Percentiles rank a stretch among this genome's conserved stretches.
These are phyloP conservation scores for Penicillium cosmopolitanum DNA, from an alignment of 495 filamentous ascomycete species.

Conservation along the genomic window DNA sequence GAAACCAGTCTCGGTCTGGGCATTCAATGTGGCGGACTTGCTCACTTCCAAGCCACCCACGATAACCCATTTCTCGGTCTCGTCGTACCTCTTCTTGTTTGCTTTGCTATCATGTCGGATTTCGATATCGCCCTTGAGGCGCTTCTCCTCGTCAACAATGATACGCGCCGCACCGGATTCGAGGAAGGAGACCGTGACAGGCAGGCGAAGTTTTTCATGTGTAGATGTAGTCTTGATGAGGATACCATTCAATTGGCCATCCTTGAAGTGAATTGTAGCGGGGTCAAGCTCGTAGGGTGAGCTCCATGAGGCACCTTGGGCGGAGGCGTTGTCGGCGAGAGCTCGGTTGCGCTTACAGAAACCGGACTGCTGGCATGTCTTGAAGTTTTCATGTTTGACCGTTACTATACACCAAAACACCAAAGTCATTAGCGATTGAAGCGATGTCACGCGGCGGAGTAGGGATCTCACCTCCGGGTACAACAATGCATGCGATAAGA, in stretches of 20 bases:
- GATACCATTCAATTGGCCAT: constrained; percentile 77
- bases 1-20: constrained; percentile 58
- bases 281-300: constrained; percentile 80
- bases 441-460: neutral
- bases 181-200: constrained; percentile 83
- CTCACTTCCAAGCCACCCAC: constrained; percentile 76
- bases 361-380: constrained; percentile 90
- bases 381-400: constrained; percentile 96
- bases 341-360: constrained; percentile 95
- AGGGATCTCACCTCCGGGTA: constrained; percentile 40
- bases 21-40: constrained; percentile 64
- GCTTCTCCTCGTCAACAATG: constrained; percentile 84
- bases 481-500: constrained; percentile 43
- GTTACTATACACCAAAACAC: constrained; percentile 51
- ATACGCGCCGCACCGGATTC: constrained; percentile 87
- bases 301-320: constrained; percentile 67
- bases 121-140: constrained; percentile 86
- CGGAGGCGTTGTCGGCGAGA: constrained; percentile 75
- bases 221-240: constrained; percentile 75
- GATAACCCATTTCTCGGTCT: constrained; percentile 82
- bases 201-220: constrained; percentile 70
- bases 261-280: constrained; percentile 71
- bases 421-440: neutral
- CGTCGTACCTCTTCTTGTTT: constrained; percentile 92
- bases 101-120: constrained; percentile 81